Conservation (phyloP, 176 grass and related monocot species). For the Cenchrus fungigraminus region DNA sequence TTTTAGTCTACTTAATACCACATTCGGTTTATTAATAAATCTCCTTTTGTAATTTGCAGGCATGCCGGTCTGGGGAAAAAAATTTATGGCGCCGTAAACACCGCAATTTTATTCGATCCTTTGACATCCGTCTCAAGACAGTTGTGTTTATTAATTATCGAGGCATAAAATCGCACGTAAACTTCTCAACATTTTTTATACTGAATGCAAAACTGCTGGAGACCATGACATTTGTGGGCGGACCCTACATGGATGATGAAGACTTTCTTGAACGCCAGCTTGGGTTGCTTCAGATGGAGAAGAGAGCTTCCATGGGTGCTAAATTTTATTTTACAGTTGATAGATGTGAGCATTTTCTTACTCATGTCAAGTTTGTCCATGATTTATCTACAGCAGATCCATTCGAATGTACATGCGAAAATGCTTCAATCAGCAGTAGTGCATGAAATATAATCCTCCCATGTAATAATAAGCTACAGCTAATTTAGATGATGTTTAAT, state of each 20-base stretch:
- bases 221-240: conserved; percentile 2
- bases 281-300: conserved; percentile 4
- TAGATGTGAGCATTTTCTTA: background rate
- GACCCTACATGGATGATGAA: background rate
- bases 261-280: background rate
- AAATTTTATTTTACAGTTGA: background rate
- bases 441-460: too few relatives aligned
- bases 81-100: background rate
- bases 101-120: background rate
- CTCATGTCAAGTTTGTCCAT: background rate
- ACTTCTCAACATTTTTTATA: conserved; percentile 17
- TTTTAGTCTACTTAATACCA: too few relatives aligned
- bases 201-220: conserved; percentile 23
- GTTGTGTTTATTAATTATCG: background rate
- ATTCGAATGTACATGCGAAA: conserved; percentile 12
- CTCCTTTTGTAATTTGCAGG: background rate
- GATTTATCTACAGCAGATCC: conserved; percentile 10
- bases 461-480: too few relatives aligned
- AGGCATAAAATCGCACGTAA: background rate
- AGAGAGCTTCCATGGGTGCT: conserved; percentile 16
- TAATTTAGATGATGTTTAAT: background rate
- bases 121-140: conserved; percentile 26
- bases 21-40: background rate
- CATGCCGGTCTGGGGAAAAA: background rate
- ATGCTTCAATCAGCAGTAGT: too few relatives aligned